phyloP scores from a whole-genome alignment of 2,329 filamentous ascomycete genomes.

The Pseudogymnoascus sp. region DNA sequence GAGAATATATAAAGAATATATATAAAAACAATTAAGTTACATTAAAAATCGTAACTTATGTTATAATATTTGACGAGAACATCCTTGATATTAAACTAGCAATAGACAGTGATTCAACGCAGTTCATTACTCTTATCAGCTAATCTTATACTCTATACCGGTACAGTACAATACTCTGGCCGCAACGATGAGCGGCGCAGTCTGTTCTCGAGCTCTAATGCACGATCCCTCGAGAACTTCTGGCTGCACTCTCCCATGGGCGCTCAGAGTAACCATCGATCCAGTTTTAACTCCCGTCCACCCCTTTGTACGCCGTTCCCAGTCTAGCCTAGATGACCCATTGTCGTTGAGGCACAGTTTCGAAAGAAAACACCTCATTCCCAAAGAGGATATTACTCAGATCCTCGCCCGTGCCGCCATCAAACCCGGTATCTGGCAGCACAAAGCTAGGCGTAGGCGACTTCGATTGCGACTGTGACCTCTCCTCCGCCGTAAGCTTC shows the following conservation, averaged over 20 bases:
- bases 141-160: not conserved
- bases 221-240: not conserved
- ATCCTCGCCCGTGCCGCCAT: not conserved
- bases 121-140: not conserved
- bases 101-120: not conserved
- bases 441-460: not conserved
- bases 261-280: not conserved
- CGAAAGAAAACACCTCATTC: not conserved
- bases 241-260: not conserved
- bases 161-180: slow-evolving; percentile 7
- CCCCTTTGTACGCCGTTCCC: not conserved
- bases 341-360: not conserved
- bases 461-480: not conserved
- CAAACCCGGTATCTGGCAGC: not conserved
- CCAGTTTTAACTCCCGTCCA: not conserved
- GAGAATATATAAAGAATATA: too few relatives aligned
- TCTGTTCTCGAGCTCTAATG: not conserved
- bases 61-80: not conserved
- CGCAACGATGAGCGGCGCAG: not conserved
- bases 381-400: slow-evolving; percentile 6
- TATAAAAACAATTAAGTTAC: too few relatives aligned
- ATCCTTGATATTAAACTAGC: not conserved
- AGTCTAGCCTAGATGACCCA: not conserved
- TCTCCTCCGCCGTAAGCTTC: slow-evolving; percentile 14
- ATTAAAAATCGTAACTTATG: too few relatives aligned